Percentiles rank a stretch among this genome's conserved stretches.
Evolutionary conservation across 2,329 filamentous ascomycete species (phyloP).

Genomic region (Talaromyces atroroseus): DNA sequence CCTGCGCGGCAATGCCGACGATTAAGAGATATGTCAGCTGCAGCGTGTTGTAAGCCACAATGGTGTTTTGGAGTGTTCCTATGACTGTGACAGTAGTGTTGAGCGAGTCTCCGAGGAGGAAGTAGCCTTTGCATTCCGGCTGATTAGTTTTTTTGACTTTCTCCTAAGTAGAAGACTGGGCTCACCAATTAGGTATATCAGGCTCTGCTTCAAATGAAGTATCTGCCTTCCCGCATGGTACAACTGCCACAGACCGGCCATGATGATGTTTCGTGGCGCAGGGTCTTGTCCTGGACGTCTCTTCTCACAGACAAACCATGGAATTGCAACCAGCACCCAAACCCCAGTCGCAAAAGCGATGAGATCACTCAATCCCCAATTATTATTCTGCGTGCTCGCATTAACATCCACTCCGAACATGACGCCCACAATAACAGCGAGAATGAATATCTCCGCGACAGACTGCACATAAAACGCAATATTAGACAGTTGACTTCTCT

Average conservation of each 20-base stretch:
- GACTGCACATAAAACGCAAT: slow-evolving; percentile 61
- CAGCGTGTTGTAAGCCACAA: slow-evolving; percentile 61
- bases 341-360: slow-evolving; percentile 61
- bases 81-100: slow-evolving; percentile 68
- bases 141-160: background rate
- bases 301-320: slow-evolving; percentile 64
- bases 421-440: slow-evolving; percentile 61
- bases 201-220: slow-evolving; percentile 59
- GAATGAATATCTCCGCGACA: slow-evolving; percentile 56
- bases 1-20: slow-evolving; percentile 60
- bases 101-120: slow-evolving; percentile 63
- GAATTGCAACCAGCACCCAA: slow-evolving; percentile 59
- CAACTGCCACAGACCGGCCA: slow-evolving; percentile 59
- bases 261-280: slow-evolving; percentile 44
- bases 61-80: slow-evolving; percentile 58
- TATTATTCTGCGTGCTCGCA: slow-evolving; percentile 55
- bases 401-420: slow-evolving; percentile 58
- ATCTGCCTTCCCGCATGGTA: slow-evolving; percentile 55
- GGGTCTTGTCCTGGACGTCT: slow-evolving; percentile 54
- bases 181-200: slow-evolving; percentile 58
- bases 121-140: slow-evolving; percentile 44
- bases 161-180: background rate
- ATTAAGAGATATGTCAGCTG: slow-evolving; percentile 62
- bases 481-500: slow-evolving; percentile 60
- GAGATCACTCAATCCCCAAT: slow-evolving; percentile 60